A percentile compares a stretch with the other conserved stretches of the same genome.
phyloP scores from a whole-genome alignment of 2,329 filamentous ascomycete species.

The Aspergillus quadricinctus region DNA sequence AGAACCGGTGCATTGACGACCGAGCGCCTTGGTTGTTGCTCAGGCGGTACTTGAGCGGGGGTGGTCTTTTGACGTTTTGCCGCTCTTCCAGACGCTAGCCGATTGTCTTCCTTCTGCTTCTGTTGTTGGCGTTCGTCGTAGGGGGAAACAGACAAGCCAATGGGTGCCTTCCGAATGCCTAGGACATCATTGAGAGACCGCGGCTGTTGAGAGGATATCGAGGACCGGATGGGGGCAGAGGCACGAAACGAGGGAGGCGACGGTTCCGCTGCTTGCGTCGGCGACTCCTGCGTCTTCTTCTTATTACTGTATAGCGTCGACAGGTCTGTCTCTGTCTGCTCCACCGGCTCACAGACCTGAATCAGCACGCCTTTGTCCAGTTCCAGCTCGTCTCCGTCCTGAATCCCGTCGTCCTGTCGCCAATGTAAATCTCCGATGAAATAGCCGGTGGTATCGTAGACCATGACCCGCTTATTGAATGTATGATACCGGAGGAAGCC shows the following conservation, averaged over 20 bases:
- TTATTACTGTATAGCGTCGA: constrained; percentile 69
- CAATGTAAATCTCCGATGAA: constrained; percentile 83
- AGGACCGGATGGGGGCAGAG: constrained; percentile 20
- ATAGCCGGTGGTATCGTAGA: constrained; percentile 76
- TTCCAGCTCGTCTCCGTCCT: constrained; percentile 76
- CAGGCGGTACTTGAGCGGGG: constrained; percentile 10
- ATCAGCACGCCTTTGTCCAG: constrained; percentile 75
- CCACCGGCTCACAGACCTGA: constrained; percentile 73
- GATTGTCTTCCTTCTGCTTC: constrained; percentile 5
- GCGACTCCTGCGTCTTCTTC: constrained; percentile 37
- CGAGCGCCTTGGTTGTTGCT: constrained; percentile 3
- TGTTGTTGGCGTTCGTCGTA: constrained; percentile 48
- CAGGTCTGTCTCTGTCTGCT: constrained; percentile 70
- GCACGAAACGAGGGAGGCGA: constrained; percentile 43
- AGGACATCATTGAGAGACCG: constrained; percentile 61
- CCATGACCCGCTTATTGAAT: constrained; percentile 88
- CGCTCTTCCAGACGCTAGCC: constrained; percentile 19
- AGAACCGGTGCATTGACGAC: constrained; percentile 7
- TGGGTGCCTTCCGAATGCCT: constrained; percentile 59
- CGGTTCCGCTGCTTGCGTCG: constrained; percentile 23
- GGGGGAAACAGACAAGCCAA: constrained; percentile 64
- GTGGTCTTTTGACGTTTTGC: constrained; percentile 31
- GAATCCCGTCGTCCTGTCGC: constrained; percentile 63
- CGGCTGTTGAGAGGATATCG: constrained; percentile 40
- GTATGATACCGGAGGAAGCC: constrained; percentile 81